Evolutionary conservation across 1,139 yeast species (phyloP).

Genomic region (Saccharomyces hybrid): DNA sequence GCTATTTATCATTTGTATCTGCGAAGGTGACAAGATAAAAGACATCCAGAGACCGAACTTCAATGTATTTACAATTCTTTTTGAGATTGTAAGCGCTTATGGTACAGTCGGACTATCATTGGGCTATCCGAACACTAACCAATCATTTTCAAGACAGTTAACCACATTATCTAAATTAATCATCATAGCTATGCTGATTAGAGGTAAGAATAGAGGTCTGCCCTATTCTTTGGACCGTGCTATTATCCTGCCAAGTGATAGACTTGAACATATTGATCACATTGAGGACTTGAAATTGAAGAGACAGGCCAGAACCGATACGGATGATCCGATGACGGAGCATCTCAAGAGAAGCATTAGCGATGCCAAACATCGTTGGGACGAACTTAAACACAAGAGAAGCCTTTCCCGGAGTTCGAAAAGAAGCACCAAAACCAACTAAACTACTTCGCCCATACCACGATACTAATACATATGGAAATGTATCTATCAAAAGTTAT

Average conservation of each 20-base stretch:
- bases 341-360: not conserved
- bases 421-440: not conserved
- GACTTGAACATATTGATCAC: conserved; percentile 59
- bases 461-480: not conserved
- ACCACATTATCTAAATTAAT: conserved; percentile 70
- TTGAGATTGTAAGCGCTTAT: conserved; percentile 89
- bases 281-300: conserved; percentile 43
- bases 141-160: conserved; percentile 71
- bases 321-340: not conserved
- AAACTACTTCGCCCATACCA: not conserved
- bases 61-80: conserved; percentile 62
- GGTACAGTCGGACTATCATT: conserved; percentile 91
- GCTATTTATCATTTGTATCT: conserved; percentile 73
- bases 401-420: not conserved
- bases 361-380: not conserved
- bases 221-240: conserved; percentile 95
- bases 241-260: conserved; percentile 72
- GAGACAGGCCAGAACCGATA: not conserved
- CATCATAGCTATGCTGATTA: conserved; percentile 78
- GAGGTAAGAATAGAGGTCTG: conserved; percentile 95
- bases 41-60: conserved; percentile 44
- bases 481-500: not conserved
- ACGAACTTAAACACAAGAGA: not conserved
- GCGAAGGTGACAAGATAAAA: conserved; percentile 60
- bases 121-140: conserved; percentile 61